Evolutionary conservation across 495 filamentous ascomycete species (phyloP), one percentile per base, ranked within the genome.

Genomic region (Jackrogersella minutella): DNA sequence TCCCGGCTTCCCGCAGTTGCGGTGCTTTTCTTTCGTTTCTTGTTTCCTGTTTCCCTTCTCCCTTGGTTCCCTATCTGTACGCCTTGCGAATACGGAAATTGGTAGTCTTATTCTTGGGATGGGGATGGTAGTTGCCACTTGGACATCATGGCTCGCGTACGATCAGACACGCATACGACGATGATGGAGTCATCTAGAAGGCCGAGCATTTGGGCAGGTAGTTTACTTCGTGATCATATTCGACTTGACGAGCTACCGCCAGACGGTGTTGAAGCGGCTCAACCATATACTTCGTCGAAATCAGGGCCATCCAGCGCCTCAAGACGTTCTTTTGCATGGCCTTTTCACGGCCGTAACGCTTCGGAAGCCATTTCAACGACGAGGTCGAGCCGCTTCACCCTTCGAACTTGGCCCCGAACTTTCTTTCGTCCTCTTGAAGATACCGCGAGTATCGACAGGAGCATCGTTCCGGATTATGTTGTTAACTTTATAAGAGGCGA

Each of bases 401-500:
- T 71, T 11, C 62, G 72, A 30, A 72, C 69, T n/a, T 74, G 72
- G 72, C 68, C 72, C 9, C 69, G 69, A 59, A 70, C 62, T 44
- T 68, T 72, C 24, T 62, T 74, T 14, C 72, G 66, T 1, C 58
- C 69, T 8, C 53, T 70, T 9, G 69, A 72, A 22, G 72, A 74
- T 34, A 64, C 69, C 3, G 67, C 71, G 37, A 73, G 74, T 34
- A 66, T 80, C 30, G 71, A 77, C 40, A 70, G 69, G 44, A 74
- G 75, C 60, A 57, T 81, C 13, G 73, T 81, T 10, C 80, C 79
- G 5, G 79, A 81, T 53, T 82, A 81, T 50, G 77, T 81, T 21
- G 70, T 77, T 57, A 81, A 78, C 55, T 82, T 77, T 61, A 73
- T 82, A 34, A 73, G 75, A 34, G 76, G 78, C 33, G 78, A 81